Evolutionary conservation across 805 yeast species (phyloP), one percentile per base, ranked within the genome.

Genomic region (Yarrowia alimentaria): DNA sequence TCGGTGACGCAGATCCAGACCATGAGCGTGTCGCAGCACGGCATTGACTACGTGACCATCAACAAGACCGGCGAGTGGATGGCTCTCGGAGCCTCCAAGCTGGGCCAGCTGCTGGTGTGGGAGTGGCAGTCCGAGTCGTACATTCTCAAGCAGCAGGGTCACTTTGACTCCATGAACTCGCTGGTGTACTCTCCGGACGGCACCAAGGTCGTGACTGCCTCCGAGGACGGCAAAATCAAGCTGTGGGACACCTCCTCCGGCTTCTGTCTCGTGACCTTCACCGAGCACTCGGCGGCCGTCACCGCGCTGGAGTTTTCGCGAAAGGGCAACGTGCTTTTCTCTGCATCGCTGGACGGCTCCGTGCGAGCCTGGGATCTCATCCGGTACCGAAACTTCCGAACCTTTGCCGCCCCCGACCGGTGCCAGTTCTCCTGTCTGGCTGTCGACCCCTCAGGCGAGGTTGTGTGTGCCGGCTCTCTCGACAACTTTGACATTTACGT

Each of bases 41-140:
- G 90, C 3, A 84, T 93, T 19, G 88, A 85, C 62, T 81, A 89
- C 2, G 91, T 93, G 3, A 67, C 80, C 9, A 77, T 93, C 29
- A 93, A 91, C 64, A 67, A 73, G 2, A 72, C 90, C 6, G 99
- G 99, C 25, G 99, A 93, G 66, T 93, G 99, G 99, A 72, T 93
- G 24, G 95, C 96, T 0, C 86, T 93, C 66, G 99, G 99, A 4
- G 89, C 97, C 0, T 69, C 88, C 25, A 82, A 81, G 61, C 67
- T 86, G 21, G 99, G 99, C n/a, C 99, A 93, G 68, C 70, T 93
- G 54, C 69, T 93, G 53, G 99, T 93, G 0, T 93, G 95, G 73
- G 99, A 93, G 73, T 93, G 99, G 99, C 96, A 93, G 69, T 85
- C 95, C 4, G 99, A 93, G 65, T 86, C 96, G 0, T 93, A 91